A percentile compares a stretch with the other conserved stretches of the same genome.
Evolutionary conservation across 2,329 filamentous ascomycete genomes (phyloP).

Genomic region (Ophioceras dolichostomum): DNA sequence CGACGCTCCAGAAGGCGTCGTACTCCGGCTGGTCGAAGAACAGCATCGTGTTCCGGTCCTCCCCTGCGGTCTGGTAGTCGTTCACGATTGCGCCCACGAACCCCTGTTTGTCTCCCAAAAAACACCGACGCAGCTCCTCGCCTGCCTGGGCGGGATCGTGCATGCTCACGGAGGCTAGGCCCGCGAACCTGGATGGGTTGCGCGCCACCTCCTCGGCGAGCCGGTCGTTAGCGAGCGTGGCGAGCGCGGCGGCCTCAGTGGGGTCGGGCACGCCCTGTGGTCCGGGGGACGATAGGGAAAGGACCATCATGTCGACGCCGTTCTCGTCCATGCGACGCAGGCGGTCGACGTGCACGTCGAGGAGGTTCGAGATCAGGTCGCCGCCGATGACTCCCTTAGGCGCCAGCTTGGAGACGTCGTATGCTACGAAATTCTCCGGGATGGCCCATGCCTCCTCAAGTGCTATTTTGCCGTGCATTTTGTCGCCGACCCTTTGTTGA

Average conservation of each 20-base stretch:
- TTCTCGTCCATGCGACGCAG: conserved; percentile 12
- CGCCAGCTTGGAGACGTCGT: conserved; percentile 9
- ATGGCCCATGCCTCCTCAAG: conserved; percentile 12
- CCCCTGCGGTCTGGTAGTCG: conserved; percentile 45
- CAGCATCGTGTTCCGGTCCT: conserved; percentile 46
- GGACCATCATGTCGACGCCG: conserved; percentile 11
- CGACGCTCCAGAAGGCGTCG: conserved; percentile 48
- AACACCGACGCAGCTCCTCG: conserved; percentile 34
- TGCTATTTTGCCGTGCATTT: conserved; percentile 11
- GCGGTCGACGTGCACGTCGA: conserved; percentile 10
- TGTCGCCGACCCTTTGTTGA: too few relatives aligned
- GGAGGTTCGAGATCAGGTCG: conserved; percentile 11
- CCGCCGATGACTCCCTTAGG: conserved; percentile 10
- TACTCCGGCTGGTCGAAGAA: conserved; percentile 52
- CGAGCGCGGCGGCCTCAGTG: conserved; percentile 7
- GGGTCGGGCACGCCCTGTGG: conserved; percentile 9
- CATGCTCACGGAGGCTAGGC: conserved; percentile 9
- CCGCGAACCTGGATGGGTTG: conserved; percentile 9
- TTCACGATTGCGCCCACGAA: conserved; percentile 52
- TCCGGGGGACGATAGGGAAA: conserved; percentile 10
- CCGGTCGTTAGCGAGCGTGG: conserved; percentile 10
- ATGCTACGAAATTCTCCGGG: conserved; percentile 10
- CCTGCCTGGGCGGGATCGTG: conserved; percentile 10
- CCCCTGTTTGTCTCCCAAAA: conserved; percentile 39
- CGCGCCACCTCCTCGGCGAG: conserved; percentile 8